Base-by-base conservation (phyloP, 768 basidiomycete species). In the Mrakia gelida region DNA sequence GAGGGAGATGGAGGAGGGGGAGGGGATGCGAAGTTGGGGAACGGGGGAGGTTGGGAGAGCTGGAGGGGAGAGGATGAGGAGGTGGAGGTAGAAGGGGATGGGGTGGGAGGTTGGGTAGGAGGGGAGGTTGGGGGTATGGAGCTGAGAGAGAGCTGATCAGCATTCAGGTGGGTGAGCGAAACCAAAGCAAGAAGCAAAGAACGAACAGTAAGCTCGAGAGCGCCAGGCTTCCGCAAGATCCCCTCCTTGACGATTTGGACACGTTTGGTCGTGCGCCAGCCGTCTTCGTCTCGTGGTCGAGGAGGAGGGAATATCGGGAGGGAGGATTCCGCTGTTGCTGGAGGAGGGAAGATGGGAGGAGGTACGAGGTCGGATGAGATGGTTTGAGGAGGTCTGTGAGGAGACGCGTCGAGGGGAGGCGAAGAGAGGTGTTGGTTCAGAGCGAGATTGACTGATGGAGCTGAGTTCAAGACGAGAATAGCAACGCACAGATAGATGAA, bases 281-380 rank as follows among this genome's bases (percentile, higher is more conserved):
- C 67, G 21, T 70, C 67, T 21, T 41, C 34, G 21, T 70, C 67
- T 41, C 34, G 2, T 2, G 67, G 67, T 34, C 41, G 67, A 70
- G 67, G 67, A 41, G 67, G 67, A 45, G 67, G 67, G 5, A 41
- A n/a, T 26, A 70, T 70, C 13, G 67, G 67, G 23, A 70, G 67
- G 0, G 67, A 10, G 26, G 34, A 34, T 1, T 70, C 67, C 4
- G 38, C 34, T 41, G 67, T 70, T 70, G 67, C 38, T 13, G 67
- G 67, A 45, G 67, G 67, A 6, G 67, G 67, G 23, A 70, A 70
- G 11, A 70, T 70, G 34, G 67, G 67, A 45, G 67, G 67, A 18
- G 67, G 67, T 0, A 70, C 38, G 38, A 38, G 41, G 23, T 70
- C 67, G 32, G 67, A 16, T 7, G 67, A 26, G 41, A 41, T 7